Evolutionary conservation across 768 basidiomycete genomes (phyloP).

Genomic region (Coprinopsis sp.): DNA sequence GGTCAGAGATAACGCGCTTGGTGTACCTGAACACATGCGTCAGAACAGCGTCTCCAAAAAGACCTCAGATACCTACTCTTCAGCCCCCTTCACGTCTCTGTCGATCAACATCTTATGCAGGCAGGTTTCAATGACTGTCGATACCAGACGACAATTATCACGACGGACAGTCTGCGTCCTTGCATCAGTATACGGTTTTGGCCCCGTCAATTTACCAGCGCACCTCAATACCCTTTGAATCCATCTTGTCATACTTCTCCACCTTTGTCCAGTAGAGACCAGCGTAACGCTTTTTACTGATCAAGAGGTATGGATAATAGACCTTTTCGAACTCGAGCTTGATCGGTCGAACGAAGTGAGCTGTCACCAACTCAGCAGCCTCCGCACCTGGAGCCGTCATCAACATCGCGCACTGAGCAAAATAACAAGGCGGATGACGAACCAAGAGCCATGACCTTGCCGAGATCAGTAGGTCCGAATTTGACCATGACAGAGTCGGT

Average conservation of each 20-base stretch:
- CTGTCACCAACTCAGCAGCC: conserved; percentile 87
- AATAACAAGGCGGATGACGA: not conserved
- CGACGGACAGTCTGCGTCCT: conserved; percentile 92
- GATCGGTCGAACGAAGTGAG: conserved; percentile 91
- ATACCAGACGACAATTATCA: conserved; percentile 98
- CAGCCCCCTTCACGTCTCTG: conserved; percentile 88
- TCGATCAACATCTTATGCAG: conserved; percentile 97
- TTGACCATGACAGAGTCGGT: conserved; percentile 99
- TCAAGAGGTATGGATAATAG: conserved; percentile 96
- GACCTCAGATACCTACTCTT: conserved; percentile 58
- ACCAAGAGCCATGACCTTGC: conserved; percentile 89
- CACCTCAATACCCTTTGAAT: conserved; percentile 98
- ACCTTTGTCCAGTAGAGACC: conserved; percentile 96
- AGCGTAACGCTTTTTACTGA: conserved; percentile 98
- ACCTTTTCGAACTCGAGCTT: conserved; percentile 99
- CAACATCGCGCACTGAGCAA: not conserved
- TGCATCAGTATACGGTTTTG: no score
- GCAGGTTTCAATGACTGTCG: conserved; percentile 97
- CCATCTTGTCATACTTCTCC: conserved; percentile 99
- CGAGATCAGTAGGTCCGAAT: conserved; percentile 87
- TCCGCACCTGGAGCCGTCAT: conserved; percentile 60
- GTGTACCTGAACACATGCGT: conserved; percentile 58
- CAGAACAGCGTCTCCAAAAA: not conserved
- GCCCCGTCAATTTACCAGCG: no score
- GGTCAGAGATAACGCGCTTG: conserved; percentile 89